A percentile compares a stretch with the other conserved stretches of the same genome.
Evolutionary conservation across 371 early-diverging fungal genomes (phyloP).

Genomic region (Mortierella sp.): DNA sequence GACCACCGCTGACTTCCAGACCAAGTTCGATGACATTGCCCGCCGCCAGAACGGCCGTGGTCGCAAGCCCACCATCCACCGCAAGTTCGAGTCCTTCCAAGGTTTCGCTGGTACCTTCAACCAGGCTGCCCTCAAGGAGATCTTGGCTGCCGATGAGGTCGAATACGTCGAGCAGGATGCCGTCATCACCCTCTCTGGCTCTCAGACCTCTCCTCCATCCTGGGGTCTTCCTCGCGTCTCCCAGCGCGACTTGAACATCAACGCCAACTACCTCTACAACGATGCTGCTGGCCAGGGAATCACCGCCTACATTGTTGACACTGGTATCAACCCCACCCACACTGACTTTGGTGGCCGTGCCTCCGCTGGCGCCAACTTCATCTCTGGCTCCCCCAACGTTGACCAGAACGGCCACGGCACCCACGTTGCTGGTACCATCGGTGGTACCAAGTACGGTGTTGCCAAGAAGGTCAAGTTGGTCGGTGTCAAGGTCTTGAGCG

Average conservation of each 20-base stretch:
- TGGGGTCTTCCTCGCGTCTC: conserved; percentile 68
- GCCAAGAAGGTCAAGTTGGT: conserved; percentile 85
- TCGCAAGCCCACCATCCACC: conserved; percentile 29
- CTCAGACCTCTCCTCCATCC: conserved; percentile 50
- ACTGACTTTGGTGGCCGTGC: conserved; percentile 76
- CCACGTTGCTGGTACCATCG: conserved; percentile 78
- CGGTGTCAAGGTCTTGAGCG: conserved; percentile 86
- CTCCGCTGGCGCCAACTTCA: conserved; percentile 61
- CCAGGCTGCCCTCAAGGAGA: conserved; percentile 28
- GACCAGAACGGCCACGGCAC: conserved; percentile 78
- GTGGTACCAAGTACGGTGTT: conserved; percentile 78
- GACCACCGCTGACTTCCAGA: conserved; percentile 16
- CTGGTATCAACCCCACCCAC: conserved; percentile 72
- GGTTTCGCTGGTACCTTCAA: conserved; percentile 31
- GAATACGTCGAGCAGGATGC: conserved; percentile 66
- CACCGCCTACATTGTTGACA: conserved; percentile 66
- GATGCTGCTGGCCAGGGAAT: conserved; percentile 58
- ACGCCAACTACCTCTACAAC: conserved; percentile 22
- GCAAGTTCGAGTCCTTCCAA: conserved; percentile 35
- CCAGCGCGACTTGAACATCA: conserved; percentile 46
- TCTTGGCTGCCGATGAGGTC: conserved; percentile 47
- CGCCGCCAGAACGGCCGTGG: conserved; percentile 42
- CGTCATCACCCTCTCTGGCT: conserved; percentile 52
- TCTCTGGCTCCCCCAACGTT: conserved; percentile 56
- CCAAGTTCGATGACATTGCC: conserved; percentile 37